phyloP scores from a whole-genome alignment of 257 asterid genomes.

The Nyctanthes arbortristis region DNA sequence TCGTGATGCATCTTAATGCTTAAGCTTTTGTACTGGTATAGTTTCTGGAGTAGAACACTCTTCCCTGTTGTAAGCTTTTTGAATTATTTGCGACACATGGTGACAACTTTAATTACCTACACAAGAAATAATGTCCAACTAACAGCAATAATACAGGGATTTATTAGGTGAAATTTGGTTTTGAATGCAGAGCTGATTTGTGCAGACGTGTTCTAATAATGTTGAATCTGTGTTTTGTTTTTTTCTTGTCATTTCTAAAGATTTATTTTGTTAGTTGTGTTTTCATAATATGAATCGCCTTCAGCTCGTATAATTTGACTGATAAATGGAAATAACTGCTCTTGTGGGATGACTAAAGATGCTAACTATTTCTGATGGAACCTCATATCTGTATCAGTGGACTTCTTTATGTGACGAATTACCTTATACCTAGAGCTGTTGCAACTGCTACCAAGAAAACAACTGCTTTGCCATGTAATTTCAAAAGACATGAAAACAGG shows the following conservation, averaged over 20 bases:
- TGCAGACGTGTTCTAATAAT: not conserved
- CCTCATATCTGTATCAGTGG: not conserved
- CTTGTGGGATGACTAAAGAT: not conserved
- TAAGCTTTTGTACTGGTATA: constrained; percentile 18
- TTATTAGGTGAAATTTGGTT: not conserved
- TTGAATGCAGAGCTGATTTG: not conserved
- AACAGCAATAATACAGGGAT: not conserved
- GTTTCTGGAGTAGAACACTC: constrained; percentile 5
- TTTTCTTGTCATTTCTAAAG: not conserved
- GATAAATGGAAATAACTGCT: not conserved
- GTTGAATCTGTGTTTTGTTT: not conserved
- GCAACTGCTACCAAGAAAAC: not conserved
- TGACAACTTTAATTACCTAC: not conserved
- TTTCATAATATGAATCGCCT: not conserved
- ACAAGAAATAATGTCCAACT: not conserved
- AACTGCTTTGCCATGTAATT: not conserved
- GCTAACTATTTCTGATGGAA: not conserved
- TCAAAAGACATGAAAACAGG: not conserved
- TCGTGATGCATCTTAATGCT: constrained; percentile 16
- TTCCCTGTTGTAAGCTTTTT: not conserved
- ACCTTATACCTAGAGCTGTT: not conserved
- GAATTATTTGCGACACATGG: not conserved
- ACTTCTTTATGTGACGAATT: not conserved
- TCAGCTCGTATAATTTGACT: not conserved
- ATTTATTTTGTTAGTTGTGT: not conserved